Conservation (phyloP, 345 rosid species). For the Eucalyptus sp. region DNA sequence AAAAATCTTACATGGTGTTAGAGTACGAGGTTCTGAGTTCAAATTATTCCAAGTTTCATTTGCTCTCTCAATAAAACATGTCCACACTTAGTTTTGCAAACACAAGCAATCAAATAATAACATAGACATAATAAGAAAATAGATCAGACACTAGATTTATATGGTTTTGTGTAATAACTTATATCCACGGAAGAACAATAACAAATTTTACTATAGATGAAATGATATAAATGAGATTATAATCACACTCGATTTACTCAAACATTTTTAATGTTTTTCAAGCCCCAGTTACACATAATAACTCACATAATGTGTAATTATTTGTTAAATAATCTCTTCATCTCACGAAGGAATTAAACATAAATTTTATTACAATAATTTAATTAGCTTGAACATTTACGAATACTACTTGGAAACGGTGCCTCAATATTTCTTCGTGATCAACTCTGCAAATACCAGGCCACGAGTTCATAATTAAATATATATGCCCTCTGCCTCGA, state of each 20-base stretch:
- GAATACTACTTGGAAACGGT: too few relatives aligned
- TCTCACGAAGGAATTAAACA: fast-evolving
- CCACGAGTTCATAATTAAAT: neutral
- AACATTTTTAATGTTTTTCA: fast-evolving
- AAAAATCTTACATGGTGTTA: too few relatives aligned
- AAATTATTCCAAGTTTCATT: too few relatives aligned
- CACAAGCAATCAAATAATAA: fast-evolving
- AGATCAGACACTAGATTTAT: fast-evolving
- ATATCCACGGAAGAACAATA: fast-evolving
- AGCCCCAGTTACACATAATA: fast-evolving
- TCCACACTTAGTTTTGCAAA: fast-evolving
- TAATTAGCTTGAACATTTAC: neutral
- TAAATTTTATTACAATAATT: too few relatives aligned
- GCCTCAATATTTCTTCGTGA: neutral
- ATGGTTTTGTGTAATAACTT: fast-evolving
- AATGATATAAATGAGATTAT: fast-evolving
- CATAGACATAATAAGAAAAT: fast-evolving
- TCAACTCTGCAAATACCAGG: too few relatives aligned
- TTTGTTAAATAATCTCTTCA: too few relatives aligned
- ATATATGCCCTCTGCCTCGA: too few relatives aligned
- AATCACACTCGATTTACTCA: fast-evolving
- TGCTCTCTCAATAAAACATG: fast-evolving
- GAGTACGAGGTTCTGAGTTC: fast-evolving
- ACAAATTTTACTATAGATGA: fast-evolving
- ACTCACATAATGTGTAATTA: too few relatives aligned